These are phyloP conservation scores for Pichia sp. DNA, from an alignment of 1,139 yeast species.

Conservation along the genomic window DNA sequence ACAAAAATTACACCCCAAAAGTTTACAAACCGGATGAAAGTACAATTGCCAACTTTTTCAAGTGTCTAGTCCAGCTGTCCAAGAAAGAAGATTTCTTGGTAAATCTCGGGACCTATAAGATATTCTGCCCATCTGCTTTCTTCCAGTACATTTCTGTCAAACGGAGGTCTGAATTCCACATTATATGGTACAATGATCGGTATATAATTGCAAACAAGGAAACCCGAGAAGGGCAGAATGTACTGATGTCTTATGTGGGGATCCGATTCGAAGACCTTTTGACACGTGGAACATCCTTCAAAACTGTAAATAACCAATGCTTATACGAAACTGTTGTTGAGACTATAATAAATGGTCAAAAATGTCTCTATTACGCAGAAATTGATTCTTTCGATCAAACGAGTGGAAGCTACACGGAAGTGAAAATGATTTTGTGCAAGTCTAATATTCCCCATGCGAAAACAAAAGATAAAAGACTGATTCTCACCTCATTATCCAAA, in stretches of 20 bases:
- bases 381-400: slow-evolving; percentile 14
- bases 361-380: slow-evolving; percentile 18
- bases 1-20: slow-evolving; percentile 14
- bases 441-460: slow-evolving; percentile 11
- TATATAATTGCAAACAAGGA: slow-evolving; percentile 17
- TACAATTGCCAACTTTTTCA: slow-evolving; percentile 12
- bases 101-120: not conserved
- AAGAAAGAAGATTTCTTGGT: not conserved
- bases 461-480: not conserved
- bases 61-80: slow-evolving; percentile 1
- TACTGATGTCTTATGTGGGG: slow-evolving; percentile 19
- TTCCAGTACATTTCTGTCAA: slow-evolving; percentile 16
- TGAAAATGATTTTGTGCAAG: slow-evolving; percentile 19
- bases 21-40: slow-evolving; percentile 9
- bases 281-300: slow-evolving; percentile 7
- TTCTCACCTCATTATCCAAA: slow-evolving; percentile 8
- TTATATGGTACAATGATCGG: slow-evolving; percentile 7
- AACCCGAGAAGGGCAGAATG: slow-evolving; percentile 16
- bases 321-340: slow-evolving; percentile 14
- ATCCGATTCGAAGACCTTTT: slow-evolving; percentile 24
- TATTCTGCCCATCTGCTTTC: slow-evolving; percentile 18
- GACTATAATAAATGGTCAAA: slow-evolving; percentile 5
- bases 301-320: slow-evolving; percentile 14
- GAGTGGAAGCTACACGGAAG: slow-evolving; percentile 15
- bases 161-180: slow-evolving; percentile 13